Evolutionary conservation across 108 stramenopile genomes (phyloP), one percentile per base, ranked within the genome.

Genomic region (Craspedostauros australis): DNA sequence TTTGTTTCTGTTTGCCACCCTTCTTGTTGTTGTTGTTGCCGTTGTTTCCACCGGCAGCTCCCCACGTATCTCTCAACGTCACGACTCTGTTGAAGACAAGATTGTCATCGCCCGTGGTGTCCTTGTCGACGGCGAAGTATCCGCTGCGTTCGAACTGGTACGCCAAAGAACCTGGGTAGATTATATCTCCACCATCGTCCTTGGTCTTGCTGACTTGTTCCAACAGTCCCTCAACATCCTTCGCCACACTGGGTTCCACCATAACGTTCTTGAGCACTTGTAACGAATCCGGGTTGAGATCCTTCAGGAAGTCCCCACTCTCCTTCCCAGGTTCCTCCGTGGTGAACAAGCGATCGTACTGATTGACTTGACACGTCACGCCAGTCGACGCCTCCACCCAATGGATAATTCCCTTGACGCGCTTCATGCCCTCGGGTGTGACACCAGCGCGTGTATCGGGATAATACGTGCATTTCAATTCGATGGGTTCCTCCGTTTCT

Each of bases 91-190:
- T 95, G 76, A 95, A 88, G 0, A 89, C 76, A 25, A 92, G 58
- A 31, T 77, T 73, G 23, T 70, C 59, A n/a, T 29, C 32, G 20
- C 51, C 73, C 7, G 71, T 77, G 2, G 80, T 68, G 21, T 58
- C 70, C 22, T 75, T 50, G 49, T 94, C 93, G 34, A 91, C 57
- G 43, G 87, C 76, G 57, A 84, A 94, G 63, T 91, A 94, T 5
- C 93, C 93, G 52, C 64, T 77, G 56, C 93, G 60, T 58, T 94
- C 93, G 58, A 94, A 91, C 71, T 94, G 93, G 53, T 82, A 93
- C 23, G 84, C 61, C 3, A 90, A 70, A 21, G 59, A 63, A 2
- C 75, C 69, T 41, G 64, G 68, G 41, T 86, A 88, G 24, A 60
- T 64, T 1, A 50, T 66, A 21, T 9, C 36, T 12, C 29, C 44